Evolutionary conservation across 306 rosid species (phyloP).

Genomic region (Potentilla sterilis): DNA sequence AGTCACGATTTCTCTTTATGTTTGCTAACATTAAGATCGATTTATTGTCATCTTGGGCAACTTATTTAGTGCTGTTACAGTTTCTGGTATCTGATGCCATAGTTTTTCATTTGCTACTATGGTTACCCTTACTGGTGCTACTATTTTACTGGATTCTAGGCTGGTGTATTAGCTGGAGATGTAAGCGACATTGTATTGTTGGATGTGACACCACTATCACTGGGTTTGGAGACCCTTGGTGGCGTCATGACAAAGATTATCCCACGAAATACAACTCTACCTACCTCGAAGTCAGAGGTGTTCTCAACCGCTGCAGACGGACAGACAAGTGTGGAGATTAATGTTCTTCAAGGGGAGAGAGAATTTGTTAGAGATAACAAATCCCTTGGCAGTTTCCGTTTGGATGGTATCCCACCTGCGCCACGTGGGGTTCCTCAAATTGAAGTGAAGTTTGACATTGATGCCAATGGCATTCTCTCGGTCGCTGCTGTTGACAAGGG

Average conservation of each 20-base stretch:
- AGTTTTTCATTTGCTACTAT: background rate
- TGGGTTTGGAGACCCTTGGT: conserved; percentile 88
- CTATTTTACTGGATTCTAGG: conserved; percentile 38
- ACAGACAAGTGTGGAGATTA: conserved; percentile 93
- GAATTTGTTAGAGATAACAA: conserved; percentile 91
- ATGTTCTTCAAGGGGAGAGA: conserved; percentile 89
- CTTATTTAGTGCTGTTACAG: background rate
- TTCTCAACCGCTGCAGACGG: conserved; percentile 97
- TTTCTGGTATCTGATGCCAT: background rate
- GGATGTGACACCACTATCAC: conserved; percentile 79
- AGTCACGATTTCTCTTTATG: background rate
- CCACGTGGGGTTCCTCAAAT: conserved; percentile 95
- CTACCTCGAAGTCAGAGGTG: conserved; percentile 92
- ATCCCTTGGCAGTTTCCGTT: conserved; percentile 89
- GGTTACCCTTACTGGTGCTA: background rate
- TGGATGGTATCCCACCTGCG: conserved; percentile 91
- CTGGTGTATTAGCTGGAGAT: conserved; percentile 92
- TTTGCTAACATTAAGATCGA: background rate
- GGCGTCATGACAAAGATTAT: conserved; percentile 96
- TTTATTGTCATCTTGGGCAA: background rate
- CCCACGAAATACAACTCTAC: conserved; percentile 89
- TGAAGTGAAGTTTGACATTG: conserved; percentile 91
- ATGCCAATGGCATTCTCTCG: conserved; percentile 84
- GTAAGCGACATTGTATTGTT: conserved; percentile 84
- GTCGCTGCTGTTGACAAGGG: conserved; percentile 88